These are phyloP conservation scores for Sordaria brevicollis DNA, from an alignment of 495 filamentous ascomycete genomes.

Conservation along the genomic window DNA sequence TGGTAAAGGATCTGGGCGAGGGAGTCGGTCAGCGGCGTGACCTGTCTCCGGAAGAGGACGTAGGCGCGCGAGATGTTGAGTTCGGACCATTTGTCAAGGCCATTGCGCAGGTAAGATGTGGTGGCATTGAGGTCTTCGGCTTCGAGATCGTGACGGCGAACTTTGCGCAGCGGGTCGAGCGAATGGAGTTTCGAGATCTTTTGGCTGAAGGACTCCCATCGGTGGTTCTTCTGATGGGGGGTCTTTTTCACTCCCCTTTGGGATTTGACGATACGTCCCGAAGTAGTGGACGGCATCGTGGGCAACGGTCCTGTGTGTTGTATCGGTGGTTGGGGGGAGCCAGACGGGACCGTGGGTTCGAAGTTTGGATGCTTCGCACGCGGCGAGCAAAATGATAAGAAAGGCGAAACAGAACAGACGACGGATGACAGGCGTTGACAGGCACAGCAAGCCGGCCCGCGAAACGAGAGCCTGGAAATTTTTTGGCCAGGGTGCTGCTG, in stretches of 20 bases:
- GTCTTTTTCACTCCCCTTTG: conserved; percentile 58
- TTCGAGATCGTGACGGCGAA: conserved; percentile 72
- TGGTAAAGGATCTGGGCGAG: conserved; percentile 85
- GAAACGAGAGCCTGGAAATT: conserved; percentile 7
- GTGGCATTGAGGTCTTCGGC: conserved; percentile 57
- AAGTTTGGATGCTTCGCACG: conserved; percentile 1
- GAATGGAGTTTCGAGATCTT: conserved; percentile 84
- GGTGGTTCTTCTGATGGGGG: conserved; percentile 64
- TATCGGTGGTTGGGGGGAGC: neutral
- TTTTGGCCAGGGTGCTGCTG: conserved; percentile 17
- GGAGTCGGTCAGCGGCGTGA: conserved; percentile 71
- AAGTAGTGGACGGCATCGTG: conserved; percentile 45
- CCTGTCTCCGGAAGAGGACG: conserved; percentile 58
- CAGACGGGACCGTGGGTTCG: neutral
- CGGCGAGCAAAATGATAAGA: neutral
- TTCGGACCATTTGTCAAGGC: conserved; percentile 80
- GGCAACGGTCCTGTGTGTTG: neutral
- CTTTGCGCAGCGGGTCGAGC: conserved; percentile 80
- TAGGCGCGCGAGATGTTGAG: conserved; percentile 80
- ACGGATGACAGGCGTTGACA: no score
- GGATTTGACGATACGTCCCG: conserved; percentile 55
- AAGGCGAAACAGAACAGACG: neutral
- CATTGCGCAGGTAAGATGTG: conserved; percentile 71
- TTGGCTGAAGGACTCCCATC: conserved; percentile 84
- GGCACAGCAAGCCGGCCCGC: neutral